phyloP scores from a whole-genome alignment of 495 filamentous ascomycete species.

The Beverwykella pulmonaria region DNA sequence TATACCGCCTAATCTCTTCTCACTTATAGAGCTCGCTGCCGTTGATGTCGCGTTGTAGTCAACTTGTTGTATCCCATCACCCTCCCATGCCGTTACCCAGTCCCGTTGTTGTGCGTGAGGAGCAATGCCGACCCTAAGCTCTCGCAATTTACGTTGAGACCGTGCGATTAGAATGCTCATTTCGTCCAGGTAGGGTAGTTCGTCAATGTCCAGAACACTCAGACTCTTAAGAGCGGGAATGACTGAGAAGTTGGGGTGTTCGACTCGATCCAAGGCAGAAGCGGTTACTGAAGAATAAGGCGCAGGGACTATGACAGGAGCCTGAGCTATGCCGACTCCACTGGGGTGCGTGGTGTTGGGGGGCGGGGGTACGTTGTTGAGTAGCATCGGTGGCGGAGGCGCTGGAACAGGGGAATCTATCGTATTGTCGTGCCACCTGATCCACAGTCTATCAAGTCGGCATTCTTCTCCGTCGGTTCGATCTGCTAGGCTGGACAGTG shows the following conservation, averaged over 20 bases:
- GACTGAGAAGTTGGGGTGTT: conserved; percentile 85
- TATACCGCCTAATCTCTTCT: conserved; percentile 65
- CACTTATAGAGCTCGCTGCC: conserved; percentile 38
- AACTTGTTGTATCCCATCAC: conserved; percentile 58
- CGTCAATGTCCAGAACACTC: conserved; percentile 86
- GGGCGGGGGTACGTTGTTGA: conserved; percentile 42
- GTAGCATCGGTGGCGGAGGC: conserved; percentile 40
- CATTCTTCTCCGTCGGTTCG: conserved; percentile 61
- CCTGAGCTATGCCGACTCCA: conserved; percentile 25
- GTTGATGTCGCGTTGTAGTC: conserved; percentile 51
- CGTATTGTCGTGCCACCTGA: conserved; percentile 87
- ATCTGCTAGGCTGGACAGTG: conserved; percentile 73
- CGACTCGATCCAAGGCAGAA: conserved; percentile 58
- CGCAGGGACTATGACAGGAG: conserved; percentile 26
- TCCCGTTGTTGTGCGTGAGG: conserved; percentile 56
- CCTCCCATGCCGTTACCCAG: conserved; percentile 68
- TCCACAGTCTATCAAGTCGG: conserved; percentile 78
- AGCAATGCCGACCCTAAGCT: conserved; percentile 80
- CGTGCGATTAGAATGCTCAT: conserved; percentile 79
- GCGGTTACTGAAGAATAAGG: conserved; percentile 39
- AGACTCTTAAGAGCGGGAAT: conserved; percentile 79
- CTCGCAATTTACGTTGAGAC: conserved; percentile 67
- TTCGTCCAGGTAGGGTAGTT: conserved; percentile 84
- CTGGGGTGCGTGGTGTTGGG: conserved; percentile 31
- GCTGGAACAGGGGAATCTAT: conserved; percentile 37